These are phyloP conservation scores for Cyberlindnera nakhonratchasimensis DNA, from an alignment of 805 yeast species.

Conservation along the genomic window DNA sequence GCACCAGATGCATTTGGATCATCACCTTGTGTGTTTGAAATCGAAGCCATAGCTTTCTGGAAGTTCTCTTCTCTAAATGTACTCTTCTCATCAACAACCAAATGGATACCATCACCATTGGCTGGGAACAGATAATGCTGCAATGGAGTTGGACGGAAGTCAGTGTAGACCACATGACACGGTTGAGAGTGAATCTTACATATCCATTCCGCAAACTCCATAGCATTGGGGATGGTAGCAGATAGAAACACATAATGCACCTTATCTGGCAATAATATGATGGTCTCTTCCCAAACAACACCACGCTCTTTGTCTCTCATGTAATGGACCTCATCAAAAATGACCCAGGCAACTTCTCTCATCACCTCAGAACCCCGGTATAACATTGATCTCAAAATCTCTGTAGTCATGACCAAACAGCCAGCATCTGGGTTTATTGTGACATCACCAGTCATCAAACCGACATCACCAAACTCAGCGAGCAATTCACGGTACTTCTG, in stretches of 20 bases:
- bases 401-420: conserved; percentile 98
- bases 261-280: conserved; percentile 91
- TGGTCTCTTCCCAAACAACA: conserved; percentile 99
- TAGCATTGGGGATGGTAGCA: conserved; percentile 96
- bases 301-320: conserved; percentile 98
- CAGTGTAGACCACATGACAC: conserved; percentile 97
- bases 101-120: conserved; percentile 96
- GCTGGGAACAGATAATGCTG: conserved; percentile 98
- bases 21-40: conserved; percentile 78
- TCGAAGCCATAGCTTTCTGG: conserved; percentile 96
- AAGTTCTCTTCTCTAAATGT: conserved; percentile 95
- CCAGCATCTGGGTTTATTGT: conserved; percentile 98
- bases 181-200: conserved; percentile 94
- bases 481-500: conserved; percentile 87
- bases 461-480: conserved; percentile 92
- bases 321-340: conserved; percentile 97
- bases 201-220: conserved; percentile 99
- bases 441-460: conserved; percentile 98
- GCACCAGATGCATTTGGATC: conserved; percentile 65
- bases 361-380: conserved; percentile 96
- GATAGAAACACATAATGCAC: conserved; percentile 91
- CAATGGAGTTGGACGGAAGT: conserved; percentile 97
- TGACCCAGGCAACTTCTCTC: conserved; percentile 99
- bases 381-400: conserved; percentile 93
- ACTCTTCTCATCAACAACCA: conserved; percentile 97